Evolutionary conservation across 176 grass and related monocot genomes (phyloP).

Genomic region (Zea mays): DNA sequence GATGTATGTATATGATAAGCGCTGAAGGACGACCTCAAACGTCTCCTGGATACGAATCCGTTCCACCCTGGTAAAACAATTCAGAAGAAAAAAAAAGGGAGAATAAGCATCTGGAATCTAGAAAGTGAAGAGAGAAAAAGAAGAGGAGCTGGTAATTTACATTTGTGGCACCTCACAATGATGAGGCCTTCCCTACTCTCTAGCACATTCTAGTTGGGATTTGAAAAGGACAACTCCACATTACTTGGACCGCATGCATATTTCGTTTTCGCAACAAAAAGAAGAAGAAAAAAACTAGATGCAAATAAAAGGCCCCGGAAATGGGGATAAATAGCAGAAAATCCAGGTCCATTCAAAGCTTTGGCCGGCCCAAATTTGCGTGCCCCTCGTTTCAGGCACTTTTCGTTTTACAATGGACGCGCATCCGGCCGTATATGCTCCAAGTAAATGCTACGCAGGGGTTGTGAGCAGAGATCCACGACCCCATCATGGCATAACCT

Average conservation of each 20-base stretch:
- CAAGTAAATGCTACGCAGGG: too few relatives aligned
- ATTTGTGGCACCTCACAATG: background rate
- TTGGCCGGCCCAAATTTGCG: background rate
- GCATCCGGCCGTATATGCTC: too few relatives aligned
- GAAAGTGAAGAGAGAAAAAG: background rate
- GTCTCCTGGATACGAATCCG: background rate
- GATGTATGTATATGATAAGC: background rate
- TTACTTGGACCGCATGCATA: background rate
- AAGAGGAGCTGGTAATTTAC: background rate
- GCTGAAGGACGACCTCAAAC: background rate
- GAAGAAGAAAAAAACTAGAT: background rate
- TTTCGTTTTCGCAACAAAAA: background rate
- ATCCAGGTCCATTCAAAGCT: background rate
- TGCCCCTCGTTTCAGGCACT: background rate
- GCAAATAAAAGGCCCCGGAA: background rate
- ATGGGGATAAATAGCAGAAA: background rate
- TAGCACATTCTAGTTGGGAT: background rate
- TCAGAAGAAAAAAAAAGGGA: background rate
- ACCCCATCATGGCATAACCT: too few relatives aligned
- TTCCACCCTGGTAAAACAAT: background rate
- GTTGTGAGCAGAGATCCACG: too few relatives aligned
- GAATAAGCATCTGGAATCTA: background rate
- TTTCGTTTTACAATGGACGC: too few relatives aligned
- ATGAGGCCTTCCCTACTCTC: background rate
- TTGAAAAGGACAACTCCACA: slow-evolving; percentile 12